Evolutionary conservation across 2,329 filamentous ascomycete genomes (phyloP), one percentile per base, ranked within the genome.

Genomic region (Xylaria sp.): DNA sequence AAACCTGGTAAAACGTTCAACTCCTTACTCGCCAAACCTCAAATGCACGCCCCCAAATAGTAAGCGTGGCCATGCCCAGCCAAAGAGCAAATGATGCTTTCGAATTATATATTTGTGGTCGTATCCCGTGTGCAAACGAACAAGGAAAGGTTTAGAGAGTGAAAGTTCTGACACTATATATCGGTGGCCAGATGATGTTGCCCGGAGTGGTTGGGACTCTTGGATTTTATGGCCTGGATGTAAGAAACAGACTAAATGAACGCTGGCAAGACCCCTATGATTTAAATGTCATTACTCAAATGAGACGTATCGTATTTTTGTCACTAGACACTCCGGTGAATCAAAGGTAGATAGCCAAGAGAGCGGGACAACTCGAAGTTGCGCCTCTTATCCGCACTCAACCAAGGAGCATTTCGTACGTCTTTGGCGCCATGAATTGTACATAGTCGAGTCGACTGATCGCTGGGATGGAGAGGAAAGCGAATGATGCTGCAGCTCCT

Each of bases 221-320:
- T 58, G 25, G 44, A 41, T 62, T 10, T 51, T 13, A 63, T 51
- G 9, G 41, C 41, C 50, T 46, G n/a, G 25, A 51, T 23, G 41
- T 18, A 20, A 8, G 12, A 15, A 39, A 44, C 10, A 57, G 44
- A 23, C 28, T 23, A 61, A 46, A 50, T 31, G 25, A 34, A 31
- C 8, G 28, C 23, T 28, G 8, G 52, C 55, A 10, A 25, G 6
- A 25, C 9, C 18, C 25, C 34, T 28, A 4, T 28, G 12, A 10
- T 28, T 13, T 23, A 13, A 8, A 51, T 20, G 37, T 8, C 41
- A 55, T 54, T 46, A 20, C 20, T 39, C n/a, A 25, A 39, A 54
- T n/a, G 31, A 18, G n/a, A 48, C 25, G 41, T 28, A 41, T n/a
- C 20, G 25, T 18, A 44, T 28, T 44, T 44, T 25, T 52, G 51